These are phyloP conservation scores for Xylaria sp. DNA, from an alignment of 2,329 filamentous ascomycete genomes.

Conservation along the genomic window DNA sequence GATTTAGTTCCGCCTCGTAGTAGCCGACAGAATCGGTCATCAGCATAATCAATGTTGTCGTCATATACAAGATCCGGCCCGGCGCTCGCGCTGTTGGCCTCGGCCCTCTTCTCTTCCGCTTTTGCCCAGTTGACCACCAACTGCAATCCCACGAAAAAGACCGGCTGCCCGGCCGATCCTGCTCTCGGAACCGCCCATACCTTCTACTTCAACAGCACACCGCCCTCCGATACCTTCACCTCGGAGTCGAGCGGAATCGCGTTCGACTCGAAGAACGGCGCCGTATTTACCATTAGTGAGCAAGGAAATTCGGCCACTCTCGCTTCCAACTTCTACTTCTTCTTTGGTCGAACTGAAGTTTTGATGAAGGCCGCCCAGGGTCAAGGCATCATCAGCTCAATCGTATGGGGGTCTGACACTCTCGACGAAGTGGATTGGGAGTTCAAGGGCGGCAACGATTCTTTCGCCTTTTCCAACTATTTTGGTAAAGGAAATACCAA, in stretches of 20 bases:
- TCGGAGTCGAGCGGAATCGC: slow-evolving; percentile 73
- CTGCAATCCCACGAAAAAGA: slow-evolving; percentile 80
- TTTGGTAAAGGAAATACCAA: slow-evolving; percentile 79
- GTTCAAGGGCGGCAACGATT: slow-evolving; percentile 75
- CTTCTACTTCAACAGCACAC: slow-evolving; percentile 73
- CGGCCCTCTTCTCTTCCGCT: slow-evolving; percentile 58
- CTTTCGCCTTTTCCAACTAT: slow-evolving; percentile 76
- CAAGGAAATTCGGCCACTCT: slow-evolving; percentile 82
- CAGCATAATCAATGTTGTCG: slow-evolving; percentile 21
- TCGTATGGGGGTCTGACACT: slow-evolving; percentile 86
- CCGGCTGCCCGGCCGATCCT: slow-evolving; percentile 76
- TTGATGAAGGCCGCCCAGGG: slow-evolving; percentile 81
- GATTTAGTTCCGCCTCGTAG: background rate
- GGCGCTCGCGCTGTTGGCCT: slow-evolving; percentile 55
- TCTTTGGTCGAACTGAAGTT: slow-evolving; percentile 84
- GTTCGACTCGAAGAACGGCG: slow-evolving; percentile 71
- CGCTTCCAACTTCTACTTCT: slow-evolving; percentile 83
- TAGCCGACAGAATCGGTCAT: background rate
- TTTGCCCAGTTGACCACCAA: slow-evolving; percentile 79
- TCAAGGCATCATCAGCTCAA: slow-evolving; percentile 80
- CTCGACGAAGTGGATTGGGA: slow-evolving; percentile 92
- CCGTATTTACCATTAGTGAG: slow-evolving; percentile 76
- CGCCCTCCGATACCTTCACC: slow-evolving; percentile 72
- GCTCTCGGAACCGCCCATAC: slow-evolving; percentile 74
- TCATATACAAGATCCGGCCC: slow-evolving; percentile 38